Evolutionary conservation across 2,329 filamentous ascomycete genomes (phyloP), one percentile per base, ranked within the genome.

Genomic region (Macrophomina pseudophaseolina): DNA sequence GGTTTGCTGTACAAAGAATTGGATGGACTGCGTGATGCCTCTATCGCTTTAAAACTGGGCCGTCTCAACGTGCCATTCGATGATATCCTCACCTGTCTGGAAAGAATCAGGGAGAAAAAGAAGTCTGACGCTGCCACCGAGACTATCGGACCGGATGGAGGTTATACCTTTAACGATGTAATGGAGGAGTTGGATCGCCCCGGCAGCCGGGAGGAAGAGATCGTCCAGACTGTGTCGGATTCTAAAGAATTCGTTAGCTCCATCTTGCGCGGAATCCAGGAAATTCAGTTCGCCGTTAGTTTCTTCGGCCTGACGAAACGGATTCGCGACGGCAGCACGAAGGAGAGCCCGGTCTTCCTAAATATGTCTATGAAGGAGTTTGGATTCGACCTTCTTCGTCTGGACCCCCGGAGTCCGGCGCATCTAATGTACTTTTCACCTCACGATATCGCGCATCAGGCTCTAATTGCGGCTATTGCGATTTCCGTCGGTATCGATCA

Each of bases 401-500:
- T 99, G 65, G 94, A 99, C 76, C 90, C 92, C 49, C 94, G 92
- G 73, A 97, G 94, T 16, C 93, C 95, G 0, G 93, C 94, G 0
- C 95, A 99, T 83, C 89, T 95, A 69, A 99, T 98, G 95, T 98
- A 99, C 79, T 99, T 99, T 75, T 92, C 94, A 2, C 88, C 91
- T 28, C 90, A 93, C 69, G 95, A 97, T 75, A 89, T 97, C 73
- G 95, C 95, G 12, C 95, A 99, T 77, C 94, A 99, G 82, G 95
- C 94, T 11, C 85, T 99, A 42, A 86, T 95, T 28, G 95, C 94
- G 18, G 95, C 94, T 3, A 88, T 99, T 48, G 97, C 95, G 0
- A 91, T 99, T 66, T 94, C 94, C 0, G 85, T 98, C 66, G 95
- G 93, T 46, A 84, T 99, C 42, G 94, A 97, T 73, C 93, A 97